A percentile compares a stretch with the other conserved stretches of the same genome.
These are phyloP conservation scores for Solidago caesia DNA, from an alignment of 129 eudicot species.

Conservation along the genomic window DNA sequence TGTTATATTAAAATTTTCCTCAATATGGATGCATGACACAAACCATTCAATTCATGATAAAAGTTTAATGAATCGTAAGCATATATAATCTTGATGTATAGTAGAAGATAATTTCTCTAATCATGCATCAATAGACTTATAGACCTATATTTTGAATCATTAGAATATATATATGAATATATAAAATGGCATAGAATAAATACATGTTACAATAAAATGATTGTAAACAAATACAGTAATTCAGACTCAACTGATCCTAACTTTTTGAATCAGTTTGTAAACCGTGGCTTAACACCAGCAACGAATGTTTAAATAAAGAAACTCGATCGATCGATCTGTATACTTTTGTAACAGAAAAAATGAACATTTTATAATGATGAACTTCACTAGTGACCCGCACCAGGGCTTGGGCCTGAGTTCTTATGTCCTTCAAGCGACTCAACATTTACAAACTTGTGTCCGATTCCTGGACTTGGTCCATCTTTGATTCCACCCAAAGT, in stretches of 20 bases:
- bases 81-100: too few species aligned
- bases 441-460: neutral
- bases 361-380: neutral
- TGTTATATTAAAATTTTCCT: too few species aligned
- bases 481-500: constrained; percentile 30
- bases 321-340: neutral
- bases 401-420: constrained; percentile 35
- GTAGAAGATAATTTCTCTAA: too few species aligned
- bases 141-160: too few species aligned
- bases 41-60: too few species aligned
- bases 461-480: constrained; percentile 7
- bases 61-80: too few species aligned
- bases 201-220: neutral
- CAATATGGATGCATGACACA: too few species aligned
- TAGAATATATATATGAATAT: too few species aligned
- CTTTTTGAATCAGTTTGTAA: neutral
- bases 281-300: neutral
- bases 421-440: constrained; percentile 22
- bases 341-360: neutral
- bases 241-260: neutral
- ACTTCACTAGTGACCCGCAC: constrained; percentile 33
- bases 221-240: neutral
- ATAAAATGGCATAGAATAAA: too few species aligned
- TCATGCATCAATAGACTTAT: too few species aligned
- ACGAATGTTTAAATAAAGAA: neutral